Evolutionary conservation across 73 alveolate genomes (phyloP), one percentile per base, ranked within the genome.

Genomic region (Stentor coeruleus): DNA sequence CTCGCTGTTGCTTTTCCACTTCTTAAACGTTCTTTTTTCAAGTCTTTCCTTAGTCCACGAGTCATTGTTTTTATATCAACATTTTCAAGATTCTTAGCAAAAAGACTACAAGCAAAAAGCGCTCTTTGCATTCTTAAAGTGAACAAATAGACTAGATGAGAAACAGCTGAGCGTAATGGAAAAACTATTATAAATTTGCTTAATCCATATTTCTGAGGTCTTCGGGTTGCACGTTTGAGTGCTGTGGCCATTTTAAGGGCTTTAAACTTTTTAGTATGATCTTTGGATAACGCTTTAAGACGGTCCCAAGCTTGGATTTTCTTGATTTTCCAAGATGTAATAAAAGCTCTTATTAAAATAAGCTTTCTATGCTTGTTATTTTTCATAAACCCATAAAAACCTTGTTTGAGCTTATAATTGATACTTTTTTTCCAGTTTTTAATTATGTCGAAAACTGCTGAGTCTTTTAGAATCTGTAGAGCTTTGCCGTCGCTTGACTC

Each of bases 221-320:
- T 20, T 26, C 79, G n/a, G n/a, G 37, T 40, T 28, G 79, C 40
- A 26, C 37, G 36, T 66, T 31, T 66, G 33, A 66, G 79, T 26
- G 79, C 79, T 20, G n/a, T 66, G n/a, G 79, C 39, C 79, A 66
- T 20, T 33, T 66, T 66, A 14, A 66, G 39, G 20, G 79, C 79
- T 66, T 20, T 20, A 1, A 66, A 66, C 41, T 66, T 31, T 20
- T 66, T 26, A 1, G n/a, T 20, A 20, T 20, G 33, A 31, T 26
- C 79, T 66, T 20, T 66, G 14, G 15, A 37, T 20, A 20, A 28
- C 0, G 33, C 2, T 66, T 33, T 20, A 20, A 66, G 37, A 28
- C 40, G n/a, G 2, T 66, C 79, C n/a, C n/a, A 66, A 66, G 79
- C 79, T 11, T 66, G 79, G 39, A 20, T 15, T 26, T 20, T 31